phyloP scores from a whole-genome alignment of 345 rosid species.

The Populus nigra region DNA sequence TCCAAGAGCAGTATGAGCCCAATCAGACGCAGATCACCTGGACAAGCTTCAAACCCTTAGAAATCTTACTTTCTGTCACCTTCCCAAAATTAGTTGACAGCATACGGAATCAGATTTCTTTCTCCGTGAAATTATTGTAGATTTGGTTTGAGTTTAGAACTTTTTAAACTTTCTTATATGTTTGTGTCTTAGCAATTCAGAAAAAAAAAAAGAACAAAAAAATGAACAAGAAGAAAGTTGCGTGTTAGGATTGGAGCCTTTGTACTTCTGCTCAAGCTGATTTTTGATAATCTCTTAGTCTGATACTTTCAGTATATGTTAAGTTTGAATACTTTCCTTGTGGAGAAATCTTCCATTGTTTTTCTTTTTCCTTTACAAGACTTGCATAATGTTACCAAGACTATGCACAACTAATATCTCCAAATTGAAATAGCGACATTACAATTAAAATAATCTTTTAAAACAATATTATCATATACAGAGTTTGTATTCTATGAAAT shows the following conservation, averaged over 20 bases:
- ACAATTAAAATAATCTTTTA: not conserved
- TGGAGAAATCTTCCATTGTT: not conserved
- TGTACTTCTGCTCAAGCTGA: not conserved
- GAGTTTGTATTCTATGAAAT: conserved; percentile 8
- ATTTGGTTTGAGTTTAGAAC: conserved; percentile 10
- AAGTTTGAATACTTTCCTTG: not conserved
- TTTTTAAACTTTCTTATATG: not conserved
- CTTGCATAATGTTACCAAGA: no score
- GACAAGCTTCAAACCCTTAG: conserved; percentile 34
- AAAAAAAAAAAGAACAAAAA: no score
- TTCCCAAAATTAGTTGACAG: not conserved
- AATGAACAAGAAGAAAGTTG: no score
- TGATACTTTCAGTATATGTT: not conserved
- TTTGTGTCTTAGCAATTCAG: no score
- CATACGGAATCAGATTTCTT: not conserved
- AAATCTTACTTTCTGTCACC: conserved; percentile 10
- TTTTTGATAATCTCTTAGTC: not conserved
- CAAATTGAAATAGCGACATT: not conserved
- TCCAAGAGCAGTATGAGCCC: conserved; percentile 27
- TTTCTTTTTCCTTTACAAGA: not conserved
- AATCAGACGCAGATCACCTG: conserved; percentile 33
- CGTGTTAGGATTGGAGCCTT: not conserved
- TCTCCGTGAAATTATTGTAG: conserved; percentile 1
- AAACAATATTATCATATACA: conserved; percentile 26
- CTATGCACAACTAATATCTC: no score